These are phyloP conservation scores for Rhodamnia rubescens DNA, from an alignment of 345 rosid genomes.

Conservation along the genomic window DNA sequence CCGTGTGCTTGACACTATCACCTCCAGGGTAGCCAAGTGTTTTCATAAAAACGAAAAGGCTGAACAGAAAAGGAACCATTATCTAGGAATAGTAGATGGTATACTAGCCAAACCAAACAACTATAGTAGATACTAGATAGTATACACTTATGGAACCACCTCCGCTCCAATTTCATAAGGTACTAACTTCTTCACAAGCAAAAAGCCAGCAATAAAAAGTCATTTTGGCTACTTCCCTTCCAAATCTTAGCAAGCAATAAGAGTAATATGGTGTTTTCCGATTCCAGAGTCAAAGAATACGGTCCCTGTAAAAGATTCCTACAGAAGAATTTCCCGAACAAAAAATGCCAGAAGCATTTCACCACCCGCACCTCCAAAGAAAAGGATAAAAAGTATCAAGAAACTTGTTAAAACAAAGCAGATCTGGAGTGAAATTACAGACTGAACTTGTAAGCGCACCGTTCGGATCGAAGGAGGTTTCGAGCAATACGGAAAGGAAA, in stretches of 20 bases:
- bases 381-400: not conserved
- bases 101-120: not conserved
- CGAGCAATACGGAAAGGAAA: not conserved
- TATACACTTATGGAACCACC: not conserved
- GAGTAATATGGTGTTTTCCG: not conserved
- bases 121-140: not conserved
- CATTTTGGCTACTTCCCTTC: not conserved
- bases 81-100: not conserved
- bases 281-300: not conserved
- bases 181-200: not conserved
- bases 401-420: not conserved
- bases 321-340: not conserved
- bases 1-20: not conserved
- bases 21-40: not conserved
- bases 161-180: not conserved
- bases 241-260: not conserved
- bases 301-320: not conserved
- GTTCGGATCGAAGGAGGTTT: not conserved
- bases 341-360: not conserved
- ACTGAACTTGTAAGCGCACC: not conserved
- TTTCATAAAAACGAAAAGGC: not conserved
- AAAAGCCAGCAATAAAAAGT: not conserved
- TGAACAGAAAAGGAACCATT: not conserved
- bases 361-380: not conserved
- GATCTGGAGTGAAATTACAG: not conserved